Base-by-base conservation (phyloP, 805 yeast species). In the Blastobotrys robertii region DNA sequence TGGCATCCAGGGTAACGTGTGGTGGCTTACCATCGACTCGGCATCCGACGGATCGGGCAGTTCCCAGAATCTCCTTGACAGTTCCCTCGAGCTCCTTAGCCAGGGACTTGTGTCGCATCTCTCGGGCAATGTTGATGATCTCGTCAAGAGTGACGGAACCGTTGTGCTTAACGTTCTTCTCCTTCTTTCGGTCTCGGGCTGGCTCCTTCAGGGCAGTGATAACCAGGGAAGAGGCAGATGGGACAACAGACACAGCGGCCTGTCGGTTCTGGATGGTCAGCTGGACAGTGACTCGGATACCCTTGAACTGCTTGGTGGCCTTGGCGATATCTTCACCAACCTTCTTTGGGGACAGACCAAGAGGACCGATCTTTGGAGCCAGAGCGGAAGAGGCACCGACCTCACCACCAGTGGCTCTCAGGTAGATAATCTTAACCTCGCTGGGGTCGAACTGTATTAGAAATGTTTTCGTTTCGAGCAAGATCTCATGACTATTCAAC, bases 401-500 rank as follows among this genome's bases (percentile, higher is more conserved):
- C 80, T 92, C 98, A 81, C 98, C 98, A 84, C 98, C 98, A 63
- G 87, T 94, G 74, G 98, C 97, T 84, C 98, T 86, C 74, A 92
- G 77, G 85, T 90, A 90, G 76, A 92, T 77, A 84, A 76, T 85
- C 76, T 88, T 88, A 70, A 92, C 95, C 84, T 92, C 98, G 78
- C 60, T 75, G 68, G 98, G 98, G 73, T 92, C 98, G 76, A 88
- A 80, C 80, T 92, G 86, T 34, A 39, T 38, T 33, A 15, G 31
- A n/a, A 31, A 10, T 5, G 11, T 31, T 19, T 15, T 19, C 6
- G 7, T 4, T 37, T 25, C 9, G 8, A 30, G 33, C 5, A 12
- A 30, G 33, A 5, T 4, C 4, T n/a, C 13, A 12, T 4, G 8
- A 30, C 13, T 4, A 30, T 8, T n/a, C 13, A 30, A 12, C 4